Evolutionary conservation across 2,329 filamentous ascomycete species (phyloP), one percentile per base, ranked within the genome.

Genomic region (Fonsecaea monophora): DNA sequence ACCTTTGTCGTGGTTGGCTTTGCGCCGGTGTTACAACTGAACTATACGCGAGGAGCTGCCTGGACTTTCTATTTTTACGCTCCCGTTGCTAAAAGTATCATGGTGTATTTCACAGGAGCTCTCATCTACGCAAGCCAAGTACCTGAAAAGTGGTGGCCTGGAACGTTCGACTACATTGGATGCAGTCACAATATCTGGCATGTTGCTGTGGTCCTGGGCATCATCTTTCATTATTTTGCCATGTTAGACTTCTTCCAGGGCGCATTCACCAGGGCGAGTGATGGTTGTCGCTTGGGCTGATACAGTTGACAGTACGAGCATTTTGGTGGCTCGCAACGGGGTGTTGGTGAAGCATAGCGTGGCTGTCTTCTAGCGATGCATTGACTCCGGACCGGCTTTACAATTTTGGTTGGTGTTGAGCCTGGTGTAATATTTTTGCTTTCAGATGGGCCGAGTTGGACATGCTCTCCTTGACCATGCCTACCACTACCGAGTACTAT

Each of bases 161-260:
- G 95, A 58, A 87, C 90, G 77, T 99, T 99, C 74, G 95, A 99
- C 79, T 98, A 98, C 77, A 85, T 96, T 48, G 95, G 95, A 45
- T 94, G 92, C 54, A 96, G 92, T 78, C 95, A 99, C 81, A 99
- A 99, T 78, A 88, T 99, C 66, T 99, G 95, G 95, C 95, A 99
- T 79, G 80, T 96, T 38, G 95, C 95, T 7, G 95, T 99, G 10
- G 82, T 99, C 34, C 92, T 94, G 15, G 95, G 95, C 10, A 99
- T 99, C 65, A 79, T 98, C n/a, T 98, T 97, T 78, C 95, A 99
- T 79, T 99, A 98, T 80, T 85, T 86, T 25, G 95, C 95, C 18
- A 97, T 99, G 94, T 92, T 97, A 78, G 87, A 93, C 64, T 95
- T 99, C 79, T 99, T 99, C 75, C 85, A 90, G 4, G 86, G 85